A percentile compares a stretch with the other conserved stretches of the same genome.
phyloP scores from a whole-genome alignment of 176 grass and related monocot genomes.

The Bonia amplexicaulis region DNA sequence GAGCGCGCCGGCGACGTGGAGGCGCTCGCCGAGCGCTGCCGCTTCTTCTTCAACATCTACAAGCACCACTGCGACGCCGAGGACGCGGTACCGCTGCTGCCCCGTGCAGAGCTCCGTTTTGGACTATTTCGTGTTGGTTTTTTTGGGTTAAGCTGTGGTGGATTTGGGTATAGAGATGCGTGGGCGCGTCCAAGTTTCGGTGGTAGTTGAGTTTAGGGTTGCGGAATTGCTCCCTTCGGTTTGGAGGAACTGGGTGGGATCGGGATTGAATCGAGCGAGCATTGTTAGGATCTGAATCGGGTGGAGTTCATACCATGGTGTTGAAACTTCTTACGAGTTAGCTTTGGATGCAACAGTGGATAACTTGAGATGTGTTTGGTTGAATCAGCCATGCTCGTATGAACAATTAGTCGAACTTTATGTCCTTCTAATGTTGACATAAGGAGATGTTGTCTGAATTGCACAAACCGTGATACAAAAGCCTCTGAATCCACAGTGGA shows the following conservation, averaged over 20 bases:
- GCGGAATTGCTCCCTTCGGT: slow-evolving; percentile 15
- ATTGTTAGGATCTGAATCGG: slow-evolving; percentile 52
- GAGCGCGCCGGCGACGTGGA: slow-evolving; percentile 58
- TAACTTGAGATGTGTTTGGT: slow-evolving; percentile 8
- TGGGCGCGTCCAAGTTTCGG: slow-evolving; percentile 1
- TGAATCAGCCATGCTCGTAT: slow-evolving; percentile 14
- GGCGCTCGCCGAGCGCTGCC: slow-evolving; percentile 57
- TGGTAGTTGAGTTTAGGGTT: slow-evolving; percentile 41
- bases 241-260: slow-evolving; percentile 6
- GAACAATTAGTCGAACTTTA: background rate
- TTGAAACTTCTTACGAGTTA: slow-evolving; percentile 8
- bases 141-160: background rate
- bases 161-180: slow-evolving; percentile 20
- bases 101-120: slow-evolving; percentile 2
- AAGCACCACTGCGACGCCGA: slow-evolving; percentile 97
- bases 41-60: slow-evolving; percentile 87
- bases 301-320: slow-evolving; percentile 1
- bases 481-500: background rate
- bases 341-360: background rate
- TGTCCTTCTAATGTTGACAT: slow-evolving; percentile 8
- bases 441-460: slow-evolving; percentile 5
- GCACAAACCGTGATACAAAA: background rate
- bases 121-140: background rate
- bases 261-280: slow-evolving; percentile 19
- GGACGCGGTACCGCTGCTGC: slow-evolving; percentile 64